phyloP scores from a whole-genome alignment of 345 rosid genomes.

The Balakata baccata region DNA sequence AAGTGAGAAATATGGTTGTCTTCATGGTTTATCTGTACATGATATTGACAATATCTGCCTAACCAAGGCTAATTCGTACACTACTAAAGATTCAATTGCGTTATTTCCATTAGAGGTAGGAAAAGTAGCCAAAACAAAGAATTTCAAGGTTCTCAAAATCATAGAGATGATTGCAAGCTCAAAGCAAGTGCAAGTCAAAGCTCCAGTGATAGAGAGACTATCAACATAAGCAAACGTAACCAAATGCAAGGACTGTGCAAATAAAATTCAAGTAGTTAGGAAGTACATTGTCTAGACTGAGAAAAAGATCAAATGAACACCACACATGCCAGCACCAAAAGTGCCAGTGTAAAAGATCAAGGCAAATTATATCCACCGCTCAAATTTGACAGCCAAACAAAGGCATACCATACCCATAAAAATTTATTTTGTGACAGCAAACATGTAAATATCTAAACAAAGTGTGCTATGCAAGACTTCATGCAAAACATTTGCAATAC shows the following conservation, averaged over 20 bases:
- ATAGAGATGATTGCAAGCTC: neutral
- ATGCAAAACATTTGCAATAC: neutral
- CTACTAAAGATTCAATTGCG: neutral
- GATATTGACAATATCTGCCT: neutral
- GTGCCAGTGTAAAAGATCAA: neutral
- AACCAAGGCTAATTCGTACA: neutral
- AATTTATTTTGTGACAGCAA: neutral
- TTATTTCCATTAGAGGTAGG: neutral
- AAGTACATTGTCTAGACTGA: neutral
- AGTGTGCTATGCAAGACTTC: neutral
- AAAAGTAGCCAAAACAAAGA: neutral
- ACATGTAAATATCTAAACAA: neutral
- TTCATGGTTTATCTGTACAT: neutral
- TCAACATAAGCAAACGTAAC: neutral
- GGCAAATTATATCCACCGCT: neutral
- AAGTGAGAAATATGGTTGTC: slow-evolving; percentile 4
- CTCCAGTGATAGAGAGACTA: neutral
- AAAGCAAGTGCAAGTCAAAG: neutral
- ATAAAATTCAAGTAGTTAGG: neutral
- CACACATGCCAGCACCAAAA: neutral
- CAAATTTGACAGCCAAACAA: neutral
- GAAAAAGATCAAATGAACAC: neutral
- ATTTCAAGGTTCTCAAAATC: slow-evolving; percentile 5
- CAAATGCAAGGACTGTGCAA: neutral
- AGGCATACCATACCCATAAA: neutral